These are phyloP conservation scores for Tolypocladium nubicola DNA, from an alignment of 2,329 filamentous ascomycete genomes.

Conservation along the genomic window DNA sequence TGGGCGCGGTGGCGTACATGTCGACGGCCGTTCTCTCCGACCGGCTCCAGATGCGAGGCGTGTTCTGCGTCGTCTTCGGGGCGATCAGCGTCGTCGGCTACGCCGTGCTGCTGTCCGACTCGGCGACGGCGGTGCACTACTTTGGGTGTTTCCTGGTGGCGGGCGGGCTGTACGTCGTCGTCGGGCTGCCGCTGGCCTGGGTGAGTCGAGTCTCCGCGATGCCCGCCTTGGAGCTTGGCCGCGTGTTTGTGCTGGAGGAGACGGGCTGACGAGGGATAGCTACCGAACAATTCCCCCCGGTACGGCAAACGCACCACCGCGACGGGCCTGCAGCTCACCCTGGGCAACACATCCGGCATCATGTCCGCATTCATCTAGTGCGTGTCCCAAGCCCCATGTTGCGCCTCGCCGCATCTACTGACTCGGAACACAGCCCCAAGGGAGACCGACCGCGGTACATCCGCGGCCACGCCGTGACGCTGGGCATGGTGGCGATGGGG, in stretches of 20 bases:
- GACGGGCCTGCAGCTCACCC: slow-evolving; percentile 58
- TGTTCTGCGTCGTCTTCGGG: slow-evolving; percentile 55
- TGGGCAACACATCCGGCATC: slow-evolving; percentile 61
- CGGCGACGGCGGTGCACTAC: slow-evolving; percentile 54
- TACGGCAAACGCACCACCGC: slow-evolving; percentile 69
- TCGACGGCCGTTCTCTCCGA: slow-evolving; percentile 57
- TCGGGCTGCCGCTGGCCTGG: slow-evolving; percentile 47
- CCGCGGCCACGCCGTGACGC: slow-evolving; percentile 49
- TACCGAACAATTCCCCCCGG: slow-evolving; percentile 58
- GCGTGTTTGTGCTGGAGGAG: neutral
- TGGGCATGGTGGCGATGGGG: slow-evolving; percentile 46
- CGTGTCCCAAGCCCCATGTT: slow-evolving; percentile 4
- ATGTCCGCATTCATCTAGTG: slow-evolving; percentile 60
- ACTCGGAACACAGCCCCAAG: slow-evolving; percentile 21
- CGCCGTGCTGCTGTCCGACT: slow-evolving; percentile 52
- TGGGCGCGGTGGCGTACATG: slow-evolving; percentile 63
- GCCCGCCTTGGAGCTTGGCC: neutral
- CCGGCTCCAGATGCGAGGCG: slow-evolving; percentile 50
- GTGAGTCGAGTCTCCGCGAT: slow-evolving; percentile 14
- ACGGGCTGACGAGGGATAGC: slow-evolving; percentile 8
- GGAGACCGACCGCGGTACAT: slow-evolving; percentile 46
- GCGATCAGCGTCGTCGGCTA: slow-evolving; percentile 57
- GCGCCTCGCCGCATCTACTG: neutral
- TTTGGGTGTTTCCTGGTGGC: slow-evolving; percentile 70
- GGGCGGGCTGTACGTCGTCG: slow-evolving; percentile 55